phyloP scores from a whole-genome alignment of 768 basidiomycete species.

The Mycena rebaudengoi region DNA sequence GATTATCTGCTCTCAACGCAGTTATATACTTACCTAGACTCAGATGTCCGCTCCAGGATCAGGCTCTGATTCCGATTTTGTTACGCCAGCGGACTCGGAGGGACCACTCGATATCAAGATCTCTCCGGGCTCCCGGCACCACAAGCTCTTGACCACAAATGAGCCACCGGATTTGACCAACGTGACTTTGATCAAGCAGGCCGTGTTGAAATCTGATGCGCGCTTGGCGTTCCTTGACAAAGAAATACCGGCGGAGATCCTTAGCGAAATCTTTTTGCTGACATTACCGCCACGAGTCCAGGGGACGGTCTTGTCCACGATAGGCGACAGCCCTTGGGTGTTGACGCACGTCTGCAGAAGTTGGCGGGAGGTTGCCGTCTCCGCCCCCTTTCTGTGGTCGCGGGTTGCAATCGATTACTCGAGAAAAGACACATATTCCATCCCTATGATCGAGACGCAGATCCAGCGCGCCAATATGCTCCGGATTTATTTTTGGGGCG shows the following conservation, averaged over 20 bases:
- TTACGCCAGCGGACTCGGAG: background rate
- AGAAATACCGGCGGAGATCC: background rate
- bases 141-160: background rate
- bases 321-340: conserved; percentile 2
- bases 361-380: conserved; percentile 2
- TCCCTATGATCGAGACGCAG: background rate
- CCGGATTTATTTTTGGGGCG: conserved; percentile 2
- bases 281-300: background rate
- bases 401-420: conserved; percentile 2
- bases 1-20: background rate
- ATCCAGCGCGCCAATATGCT: background rate
- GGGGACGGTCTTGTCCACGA: background rate
- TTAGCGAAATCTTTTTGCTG: background rate
- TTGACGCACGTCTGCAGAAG: background rate
- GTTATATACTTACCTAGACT: background rate
- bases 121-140: background rate
- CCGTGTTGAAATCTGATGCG: background rate
- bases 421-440: background rate
- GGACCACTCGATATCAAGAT: background rate
- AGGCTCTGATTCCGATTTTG: background rate
- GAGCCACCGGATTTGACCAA: background rate
- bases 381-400: background rate
- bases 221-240: background rate
- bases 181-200: background rate
- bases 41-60: background rate